A percentile compares a stretch with the other conserved stretches of the same genome.
Evolutionary conservation across 441 rosid genomes (phyloP).

Genomic region (Gossypium gossypioides): DNA sequence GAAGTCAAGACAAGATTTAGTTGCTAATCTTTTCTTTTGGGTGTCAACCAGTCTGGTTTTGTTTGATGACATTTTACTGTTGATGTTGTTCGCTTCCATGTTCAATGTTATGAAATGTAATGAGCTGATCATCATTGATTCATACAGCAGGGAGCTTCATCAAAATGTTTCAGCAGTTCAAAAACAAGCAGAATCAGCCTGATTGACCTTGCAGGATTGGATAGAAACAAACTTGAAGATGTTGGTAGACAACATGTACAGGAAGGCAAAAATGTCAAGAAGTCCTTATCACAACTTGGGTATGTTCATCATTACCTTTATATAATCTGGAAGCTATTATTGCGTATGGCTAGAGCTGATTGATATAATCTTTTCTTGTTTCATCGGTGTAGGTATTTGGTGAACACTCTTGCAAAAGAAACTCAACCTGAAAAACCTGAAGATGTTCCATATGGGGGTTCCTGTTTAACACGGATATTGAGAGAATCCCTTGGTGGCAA

Average conservation of each 20-base stretch:
- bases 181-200: conserved; percentile 77
- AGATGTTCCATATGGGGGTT: conserved; percentile 41
- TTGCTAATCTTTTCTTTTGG: background rate
- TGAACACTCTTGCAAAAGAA: conserved; percentile 44
- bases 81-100: background rate
- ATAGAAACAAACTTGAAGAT: conserved; percentile 51
- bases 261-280: conserved; percentile 72
- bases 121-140: background rate
- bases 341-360: background rate
- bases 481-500: conserved; percentile 91
- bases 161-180: conserved; percentile 75
- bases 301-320: conserved; percentile 20
- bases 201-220: conserved; percentile 83
- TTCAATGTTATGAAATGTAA: background rate
- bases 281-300: conserved; percentile 87
- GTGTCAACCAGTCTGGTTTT: background rate
- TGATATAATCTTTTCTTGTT: background rate
- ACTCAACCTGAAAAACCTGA: conserved; percentile 35
- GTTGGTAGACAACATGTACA: conserved; percentile 42
- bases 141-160: conserved; percentile 51
- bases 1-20: background rate
- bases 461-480: conserved; percentile 65
- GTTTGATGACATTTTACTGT: background rate
- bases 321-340: background rate
- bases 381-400: conserved; percentile 47